Evolutionary conservation across 2,329 filamentous ascomycete genomes (phyloP).

Genomic region (Immersiporthe knoxdaviesiana): DNA sequence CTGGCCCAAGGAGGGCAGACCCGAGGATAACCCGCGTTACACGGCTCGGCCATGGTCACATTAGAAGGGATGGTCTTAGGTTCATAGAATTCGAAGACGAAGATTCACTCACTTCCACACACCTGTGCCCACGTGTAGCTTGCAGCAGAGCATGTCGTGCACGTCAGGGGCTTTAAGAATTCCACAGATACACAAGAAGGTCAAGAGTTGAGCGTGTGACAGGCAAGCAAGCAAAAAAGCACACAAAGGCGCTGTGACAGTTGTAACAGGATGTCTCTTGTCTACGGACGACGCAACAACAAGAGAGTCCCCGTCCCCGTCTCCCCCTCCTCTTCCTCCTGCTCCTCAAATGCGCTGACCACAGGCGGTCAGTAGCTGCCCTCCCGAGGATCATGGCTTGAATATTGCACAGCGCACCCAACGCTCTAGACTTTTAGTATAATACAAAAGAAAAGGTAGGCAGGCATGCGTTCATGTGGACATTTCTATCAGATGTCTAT

Average conservation of each 20-base stretch:
- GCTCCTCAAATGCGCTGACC: not conserved
- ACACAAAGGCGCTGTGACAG: not conserved
- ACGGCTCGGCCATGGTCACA: constrained; percentile 43
- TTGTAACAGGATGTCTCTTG: not conserved
- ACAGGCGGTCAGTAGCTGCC: not conserved
- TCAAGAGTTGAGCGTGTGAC: not conserved
- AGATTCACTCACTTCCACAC: not conserved
- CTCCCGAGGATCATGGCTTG: constrained; percentile 44
- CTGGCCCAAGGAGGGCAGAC: constrained; percentile 40
- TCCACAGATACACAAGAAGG: not conserved
- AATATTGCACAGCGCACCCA: constrained; percentile 64
- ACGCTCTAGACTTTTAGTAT: constrained; percentile 54
- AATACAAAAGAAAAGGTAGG: constrained; percentile 56
- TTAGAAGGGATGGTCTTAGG: constrained; percentile 26
- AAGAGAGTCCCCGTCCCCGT: not conserved
- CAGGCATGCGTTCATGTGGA: constrained; percentile 29
- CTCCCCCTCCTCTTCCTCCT: too few species aligned
- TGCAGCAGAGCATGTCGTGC: not conserved
- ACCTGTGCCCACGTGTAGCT: not conserved
- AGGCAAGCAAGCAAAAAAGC: not conserved
- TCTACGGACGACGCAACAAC: not conserved
- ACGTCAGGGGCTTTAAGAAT: not conserved
- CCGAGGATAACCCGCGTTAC: constrained; percentile 42
- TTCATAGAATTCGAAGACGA: not conserved
- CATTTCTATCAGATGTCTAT: constrained; percentile 50